Evolutionary conservation across 2,329 filamentous ascomycete genomes (phyloP).

Genomic region (Verticillium nubilum): DNA sequence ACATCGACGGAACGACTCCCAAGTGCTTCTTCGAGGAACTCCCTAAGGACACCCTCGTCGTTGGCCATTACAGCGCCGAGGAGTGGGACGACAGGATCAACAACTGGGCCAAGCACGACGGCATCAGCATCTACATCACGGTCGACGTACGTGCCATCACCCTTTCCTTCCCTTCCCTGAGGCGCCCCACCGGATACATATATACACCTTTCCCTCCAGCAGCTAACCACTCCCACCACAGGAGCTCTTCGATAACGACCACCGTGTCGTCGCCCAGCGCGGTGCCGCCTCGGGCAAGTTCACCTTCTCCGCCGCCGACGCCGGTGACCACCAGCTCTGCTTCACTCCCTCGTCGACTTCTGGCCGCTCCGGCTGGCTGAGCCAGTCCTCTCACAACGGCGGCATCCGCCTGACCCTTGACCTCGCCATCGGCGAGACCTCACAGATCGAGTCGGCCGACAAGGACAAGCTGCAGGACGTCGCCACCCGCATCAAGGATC

Average conservation of each 20-base stretch:
- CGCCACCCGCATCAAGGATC: constrained; percentile 78
- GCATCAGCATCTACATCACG: constrained; percentile 80
- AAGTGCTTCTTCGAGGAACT: constrained; percentile 99
- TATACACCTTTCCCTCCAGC: neutral
- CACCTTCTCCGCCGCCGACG: constrained; percentile 90
- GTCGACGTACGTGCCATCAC: constrained; percentile 60
- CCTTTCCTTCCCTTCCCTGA: neutral
- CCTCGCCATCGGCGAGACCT: constrained; percentile 90
- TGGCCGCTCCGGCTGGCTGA: constrained; percentile 67
- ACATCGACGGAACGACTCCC: constrained; percentile 75
- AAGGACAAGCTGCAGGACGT: constrained; percentile 91
- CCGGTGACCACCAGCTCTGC: constrained; percentile 94
- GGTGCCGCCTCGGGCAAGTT: constrained; percentile 75
- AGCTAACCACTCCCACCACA: constrained; percentile 19
- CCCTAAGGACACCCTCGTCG: constrained; percentile 93
- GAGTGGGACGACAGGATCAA: constrained; percentile 70
- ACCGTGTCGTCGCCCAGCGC: constrained; percentile 87
- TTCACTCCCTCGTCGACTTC: constrained; percentile 78
- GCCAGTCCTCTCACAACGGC: constrained; percentile 57
- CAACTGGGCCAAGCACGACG: constrained; percentile 66
- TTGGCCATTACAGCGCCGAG: constrained; percentile 84
- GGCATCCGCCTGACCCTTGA: constrained; percentile 83
- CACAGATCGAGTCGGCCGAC: constrained; percentile 87
- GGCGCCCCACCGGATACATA: neutral
- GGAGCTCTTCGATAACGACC: constrained; percentile 96